Base-by-base conservation (phyloP, 805 yeast species). In the Wickerhamiella spandovensis region DNA sequence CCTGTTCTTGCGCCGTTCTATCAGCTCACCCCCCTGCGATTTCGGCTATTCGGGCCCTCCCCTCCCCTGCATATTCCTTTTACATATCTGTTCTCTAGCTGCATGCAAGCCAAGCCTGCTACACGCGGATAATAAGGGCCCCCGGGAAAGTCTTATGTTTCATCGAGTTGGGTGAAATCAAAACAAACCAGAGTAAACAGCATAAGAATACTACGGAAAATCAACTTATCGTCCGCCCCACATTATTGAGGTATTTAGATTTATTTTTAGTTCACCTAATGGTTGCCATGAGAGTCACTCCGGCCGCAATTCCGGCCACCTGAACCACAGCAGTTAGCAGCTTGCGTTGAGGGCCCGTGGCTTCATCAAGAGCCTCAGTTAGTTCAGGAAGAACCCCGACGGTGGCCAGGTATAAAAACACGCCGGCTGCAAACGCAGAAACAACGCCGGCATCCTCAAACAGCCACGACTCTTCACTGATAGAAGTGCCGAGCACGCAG, bases 321-420 rank as follows among this genome's bases (percentile, higher is more conserved):
- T 82, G 87, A 3, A 63, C 59, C 2, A 70, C 3, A 39, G 74
- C 75, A 44, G 65, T 71, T 30, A 56, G 47, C 6, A 70, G 39
- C 30, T 66, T 61, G 7, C 52, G 48, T 55, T 72, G 1, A 6
- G 66, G 43, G 43, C 50, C 47, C 7, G n/a, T n/a, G n/a, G n/a
- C n/a, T n/a, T n/a, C n/a, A n/a, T 49, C 63, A 6, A 63, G 64
- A 2, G 73, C 56, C 57, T 75, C 80, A 44, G 83, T 64, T 21
- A 83, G 63, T 58, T 82, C 87, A 1, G 92, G 90, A 38, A 83
- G 76, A n/a, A 83, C 82, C 44, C 84, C 82, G 21, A 81, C 81
- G 0, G 82, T 73, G 7, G 84, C 85, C 54, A 83, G 80, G 61
- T 83, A 83, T 22, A 83, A 62, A 59, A 83, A 79, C 6, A 85